These are phyloP conservation scores for Yamadazyma triangularis DNA, from an alignment of 1,139 yeast genomes.

Conservation along the genomic window DNA sequence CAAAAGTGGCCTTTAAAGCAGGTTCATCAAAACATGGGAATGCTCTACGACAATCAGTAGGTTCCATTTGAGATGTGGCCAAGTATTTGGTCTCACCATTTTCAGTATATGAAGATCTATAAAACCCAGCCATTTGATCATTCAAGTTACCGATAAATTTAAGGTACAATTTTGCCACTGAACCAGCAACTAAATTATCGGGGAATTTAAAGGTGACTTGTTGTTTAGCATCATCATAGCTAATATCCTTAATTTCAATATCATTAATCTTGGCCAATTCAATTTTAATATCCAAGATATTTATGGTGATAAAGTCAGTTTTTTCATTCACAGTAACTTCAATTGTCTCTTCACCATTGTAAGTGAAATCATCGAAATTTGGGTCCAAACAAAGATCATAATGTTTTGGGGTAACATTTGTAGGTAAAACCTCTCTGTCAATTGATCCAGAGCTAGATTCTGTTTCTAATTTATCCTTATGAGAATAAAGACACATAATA, in stretches of 20 bases:
- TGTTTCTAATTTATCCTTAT: not conserved
- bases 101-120: slow-evolving; percentile 63
- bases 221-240: not conserved
- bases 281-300: slow-evolving; percentile 62
- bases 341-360: slow-evolving; percentile 61
- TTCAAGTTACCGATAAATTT: slow-evolving; percentile 68
- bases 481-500: not conserved
- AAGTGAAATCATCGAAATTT: slow-evolving; percentile 64
- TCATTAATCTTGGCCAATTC: slow-evolving; percentile 46
- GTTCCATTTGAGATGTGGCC: slow-evolving; percentile 86
- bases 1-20: slow-evolving; percentile 72
- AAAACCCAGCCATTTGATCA: slow-evolving; percentile 85
- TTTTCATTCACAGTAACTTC: slow-evolving; percentile 58
- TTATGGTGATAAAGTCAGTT: slow-evolving; percentile 50
- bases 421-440: slow-evolving; percentile 69
- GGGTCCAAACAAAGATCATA: slow-evolving; percentile 74
- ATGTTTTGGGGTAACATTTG: slow-evolving; percentile 66
- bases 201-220: slow-evolving; percentile 32
- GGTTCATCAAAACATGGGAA: slow-evolving; percentile 94
- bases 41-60: slow-evolving; percentile 86
- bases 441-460: slow-evolving; percentile 1
- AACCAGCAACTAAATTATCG: slow-evolving; percentile 43
- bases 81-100: slow-evolving; percentile 61
- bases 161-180: slow-evolving; percentile 43
- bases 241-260: slow-evolving; percentile 14